A percentile compares a stretch with the other conserved stretches of the same genome.
Evolutionary conservation across 805 yeast species (phyloP).

Genomic region (Metschnikowia vanudenii): DNA sequence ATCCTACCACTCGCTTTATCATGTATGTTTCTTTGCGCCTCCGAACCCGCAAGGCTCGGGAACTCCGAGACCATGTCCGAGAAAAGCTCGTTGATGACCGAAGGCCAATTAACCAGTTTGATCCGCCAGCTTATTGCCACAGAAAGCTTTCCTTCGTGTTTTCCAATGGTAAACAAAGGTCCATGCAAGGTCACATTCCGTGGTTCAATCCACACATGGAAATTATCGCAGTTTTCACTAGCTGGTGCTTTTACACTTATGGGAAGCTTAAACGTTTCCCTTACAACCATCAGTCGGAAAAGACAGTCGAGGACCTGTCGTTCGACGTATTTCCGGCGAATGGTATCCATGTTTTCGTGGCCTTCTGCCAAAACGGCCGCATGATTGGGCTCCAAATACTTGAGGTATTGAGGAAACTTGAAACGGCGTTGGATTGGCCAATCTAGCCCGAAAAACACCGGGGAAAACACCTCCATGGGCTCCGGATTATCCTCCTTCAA

Average conservation of each 20-base stretch:
- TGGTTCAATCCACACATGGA: conserved; percentile 33
- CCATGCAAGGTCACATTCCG: conserved; percentile 33
- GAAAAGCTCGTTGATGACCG: conserved; percentile 21
- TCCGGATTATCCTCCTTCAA: conserved; percentile 3
- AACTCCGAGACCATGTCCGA: conserved; percentile 27
- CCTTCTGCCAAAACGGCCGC: conserved; percentile 10
- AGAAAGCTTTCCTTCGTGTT: conserved; percentile 6
- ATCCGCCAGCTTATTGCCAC: conserved; percentile 26
- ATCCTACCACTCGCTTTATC: conserved; percentile 27
- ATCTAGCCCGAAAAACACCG: conserved; percentile 30
- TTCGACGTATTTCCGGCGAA: conserved; percentile 25
- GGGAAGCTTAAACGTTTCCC: conserved; percentile 32
- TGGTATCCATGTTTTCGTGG: conserved; percentile 2
- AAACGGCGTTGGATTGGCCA: conserved; percentile 25
- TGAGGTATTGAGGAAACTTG: conserved; percentile 27
- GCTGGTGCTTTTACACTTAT: conserved; percentile 17
- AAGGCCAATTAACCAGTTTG: conserved; percentile 25
- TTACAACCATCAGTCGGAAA: conserved; percentile 21
- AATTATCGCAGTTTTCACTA: conserved; percentile 6
- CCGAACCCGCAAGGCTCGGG: conserved; percentile 24
- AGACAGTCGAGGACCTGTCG: conserved; percentile 27
- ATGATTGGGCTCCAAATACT: conserved; percentile 26
- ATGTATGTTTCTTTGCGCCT: conserved; percentile 25
- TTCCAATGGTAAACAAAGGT: conserved; percentile 20
- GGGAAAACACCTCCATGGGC: conserved; percentile 20